Evolutionary conservation across 2,329 filamentous ascomycete genomes (phyloP).

Genomic region (Aspergillus novoparasiticus): DNA sequence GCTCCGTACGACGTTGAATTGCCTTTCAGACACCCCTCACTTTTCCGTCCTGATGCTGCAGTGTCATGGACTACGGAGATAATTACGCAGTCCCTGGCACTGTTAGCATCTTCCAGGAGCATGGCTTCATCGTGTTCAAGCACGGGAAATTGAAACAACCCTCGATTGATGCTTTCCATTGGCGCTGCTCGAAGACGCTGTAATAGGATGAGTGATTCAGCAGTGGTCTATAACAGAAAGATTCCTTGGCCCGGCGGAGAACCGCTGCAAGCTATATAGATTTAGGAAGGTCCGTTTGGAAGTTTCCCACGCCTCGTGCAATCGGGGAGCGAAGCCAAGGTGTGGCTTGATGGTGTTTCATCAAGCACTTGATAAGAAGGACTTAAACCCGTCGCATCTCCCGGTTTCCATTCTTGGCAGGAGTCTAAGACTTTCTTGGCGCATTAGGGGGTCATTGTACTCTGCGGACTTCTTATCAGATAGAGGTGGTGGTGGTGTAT

Average conservation of each 20-base stretch:
- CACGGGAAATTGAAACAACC: background rate
- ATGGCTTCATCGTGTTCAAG: background rate
- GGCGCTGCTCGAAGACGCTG: background rate
- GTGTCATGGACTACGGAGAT: background rate
- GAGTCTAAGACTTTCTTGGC: background rate
- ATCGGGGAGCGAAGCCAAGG: background rate
- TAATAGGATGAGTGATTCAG: background rate
- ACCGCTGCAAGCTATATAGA: constrained; percentile 11
- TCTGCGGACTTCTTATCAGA: background rate
- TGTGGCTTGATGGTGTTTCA: constrained; percentile 1
- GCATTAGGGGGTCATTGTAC: background rate
- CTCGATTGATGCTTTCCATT: background rate
- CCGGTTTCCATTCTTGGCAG: background rate
- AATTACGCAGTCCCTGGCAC: background rate
- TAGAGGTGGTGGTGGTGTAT: background rate
- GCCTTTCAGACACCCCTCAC: background rate
- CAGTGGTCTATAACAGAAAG: background rate
- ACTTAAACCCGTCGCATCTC: background rate
- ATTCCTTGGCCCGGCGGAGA: constrained; percentile 28
- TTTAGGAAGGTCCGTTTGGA: background rate
- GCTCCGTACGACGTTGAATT: background rate
- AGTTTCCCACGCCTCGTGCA: background rate
- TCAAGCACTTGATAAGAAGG: background rate
- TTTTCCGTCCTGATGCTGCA: background rate
- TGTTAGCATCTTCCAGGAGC: background rate